These are phyloP conservation scores for Clarireedia sp. DNA, from an alignment of 2,329 filamentous ascomycete genomes.

Conservation along the genomic window DNA sequence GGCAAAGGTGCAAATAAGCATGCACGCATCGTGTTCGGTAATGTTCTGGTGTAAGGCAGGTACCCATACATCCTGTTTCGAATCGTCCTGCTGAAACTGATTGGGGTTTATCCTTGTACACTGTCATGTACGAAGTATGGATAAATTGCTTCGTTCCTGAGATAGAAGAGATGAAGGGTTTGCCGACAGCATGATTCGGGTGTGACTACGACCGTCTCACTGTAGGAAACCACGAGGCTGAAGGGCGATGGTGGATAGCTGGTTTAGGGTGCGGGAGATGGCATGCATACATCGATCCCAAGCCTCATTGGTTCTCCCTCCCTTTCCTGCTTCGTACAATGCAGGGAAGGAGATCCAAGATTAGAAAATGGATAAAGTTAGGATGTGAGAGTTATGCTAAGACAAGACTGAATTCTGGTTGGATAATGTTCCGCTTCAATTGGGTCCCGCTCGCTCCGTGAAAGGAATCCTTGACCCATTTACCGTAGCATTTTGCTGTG, in stretches of 20 bases:
- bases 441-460: neutral
- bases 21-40: neutral
- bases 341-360: constrained; percentile 4
- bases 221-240: constrained; percentile 5
- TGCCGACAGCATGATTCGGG: neutral
- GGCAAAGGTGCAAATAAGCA: constrained; percentile 3
- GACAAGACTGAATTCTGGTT: neutral
- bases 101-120: neutral
- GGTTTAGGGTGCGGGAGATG: constrained; percentile 3
- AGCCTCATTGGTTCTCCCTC: neutral
- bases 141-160: neutral
- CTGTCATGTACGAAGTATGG: neutral
- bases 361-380: constrained; percentile 2
- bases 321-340: neutral
- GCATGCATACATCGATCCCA: constrained; percentile 7
- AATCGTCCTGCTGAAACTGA: constrained; percentile 6
- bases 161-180: neutral
- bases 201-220: neutral
- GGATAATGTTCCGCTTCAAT: neutral
- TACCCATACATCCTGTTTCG: constrained; percentile 9
- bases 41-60: constrained; percentile 2
- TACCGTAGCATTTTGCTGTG: neutral
- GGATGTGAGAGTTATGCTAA: neutral
- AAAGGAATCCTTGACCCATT: neutral
- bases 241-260: neutral